Evolutionary conservation across 1,139 yeast genomes (phyloP).

Genomic region (Insectozyma bohioensis): DNA sequence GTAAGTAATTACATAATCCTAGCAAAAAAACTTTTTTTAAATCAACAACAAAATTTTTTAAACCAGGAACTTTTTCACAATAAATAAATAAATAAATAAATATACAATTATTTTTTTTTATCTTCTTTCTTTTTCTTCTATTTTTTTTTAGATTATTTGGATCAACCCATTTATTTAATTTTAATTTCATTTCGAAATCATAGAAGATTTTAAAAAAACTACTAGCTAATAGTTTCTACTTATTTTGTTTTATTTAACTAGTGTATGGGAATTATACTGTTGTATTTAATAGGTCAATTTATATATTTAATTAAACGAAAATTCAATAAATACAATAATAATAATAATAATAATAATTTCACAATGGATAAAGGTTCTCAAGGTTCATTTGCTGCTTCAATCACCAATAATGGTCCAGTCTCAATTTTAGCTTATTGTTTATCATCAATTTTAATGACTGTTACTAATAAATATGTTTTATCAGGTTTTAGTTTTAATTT

Average conservation of each 20-base stretch:
- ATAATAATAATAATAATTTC: constrained; percentile 3
- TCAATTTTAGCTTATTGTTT: constrained; percentile 86
- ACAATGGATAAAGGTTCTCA: constrained; percentile 37
- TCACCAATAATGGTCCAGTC: constrained; percentile 81
- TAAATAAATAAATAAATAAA: too few relatives aligned
- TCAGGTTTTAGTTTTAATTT: constrained; percentile 82
- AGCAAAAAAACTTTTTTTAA: too few relatives aligned
- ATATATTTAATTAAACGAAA: constrained; percentile 31
- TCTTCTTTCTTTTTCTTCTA: too few relatives aligned
- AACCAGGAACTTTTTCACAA: too few relatives aligned
- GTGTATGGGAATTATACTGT: constrained; percentile 45
- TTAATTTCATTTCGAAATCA: too few relatives aligned
- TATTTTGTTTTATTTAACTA: not conserved
- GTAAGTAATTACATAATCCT: too few relatives aligned
- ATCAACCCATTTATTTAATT: too few relatives aligned
- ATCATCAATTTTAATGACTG: constrained; percentile 96
- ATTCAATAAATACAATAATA: constrained; percentile 12
- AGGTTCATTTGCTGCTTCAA: constrained; percentile 18
- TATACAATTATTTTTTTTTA: too few relatives aligned
- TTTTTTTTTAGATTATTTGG: too few relatives aligned
- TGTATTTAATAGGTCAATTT: constrained; percentile 38
- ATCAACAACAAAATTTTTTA: too few relatives aligned
- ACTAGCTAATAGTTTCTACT: too few relatives aligned
- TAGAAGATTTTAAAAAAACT: too few relatives aligned
- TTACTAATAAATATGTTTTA: constrained; percentile 91